A percentile compares a stretch with the other conserved stretches of the same genome.
Evolutionary conservation across 2,329 filamentous ascomycete genomes (phyloP).

Genomic region (Sclerotinia subarctica): DNA sequence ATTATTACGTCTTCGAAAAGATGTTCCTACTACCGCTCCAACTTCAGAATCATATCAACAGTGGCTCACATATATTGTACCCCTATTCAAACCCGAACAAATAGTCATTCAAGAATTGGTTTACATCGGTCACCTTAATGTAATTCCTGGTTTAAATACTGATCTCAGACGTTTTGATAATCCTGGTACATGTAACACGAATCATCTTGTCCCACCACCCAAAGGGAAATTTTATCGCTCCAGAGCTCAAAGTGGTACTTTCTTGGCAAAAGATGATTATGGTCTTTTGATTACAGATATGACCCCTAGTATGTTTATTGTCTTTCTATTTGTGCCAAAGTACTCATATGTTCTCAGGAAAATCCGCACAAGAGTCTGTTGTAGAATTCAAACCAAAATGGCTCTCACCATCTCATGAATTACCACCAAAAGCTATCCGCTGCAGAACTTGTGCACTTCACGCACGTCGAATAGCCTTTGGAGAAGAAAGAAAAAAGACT

Average conservation of each 20-base stretch:
- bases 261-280: slow-evolving; percentile 54
- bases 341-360: not conserved
- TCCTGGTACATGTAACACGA: slow-evolving; percentile 15
- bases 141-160: slow-evolving; percentile 51
- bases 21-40: slow-evolving; percentile 48
- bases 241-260: slow-evolving; percentile 49
- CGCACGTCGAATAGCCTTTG: slow-evolving; percentile 38
- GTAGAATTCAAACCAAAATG: slow-evolving; percentile 85
- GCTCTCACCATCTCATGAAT: slow-evolving; percentile 72
- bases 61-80: slow-evolving; percentile 52
- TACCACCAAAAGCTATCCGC: slow-evolving; percentile 58
- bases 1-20: slow-evolving; percentile 60
- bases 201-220: slow-evolving; percentile 12
- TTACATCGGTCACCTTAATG: slow-evolving; percentile 43
- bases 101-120: slow-evolving; percentile 57
- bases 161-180: slow-evolving; percentile 44
- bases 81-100: slow-evolving; percentile 53
- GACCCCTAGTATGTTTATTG: slow-evolving; percentile 45
- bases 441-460: slow-evolving; percentile 69
- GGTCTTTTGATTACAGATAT: slow-evolving; percentile 75
- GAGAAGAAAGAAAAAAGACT: slow-evolving; percentile 41
- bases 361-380: slow-evolving; percentile 41
- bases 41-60: slow-evolving; percentile 41
- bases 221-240: slow-evolving; percentile 39
- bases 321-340: not conserved